Evolutionary conservation across 768 basidiomycete species (phyloP).

Genomic region (Leucosporidium creatinivorum): DNA sequence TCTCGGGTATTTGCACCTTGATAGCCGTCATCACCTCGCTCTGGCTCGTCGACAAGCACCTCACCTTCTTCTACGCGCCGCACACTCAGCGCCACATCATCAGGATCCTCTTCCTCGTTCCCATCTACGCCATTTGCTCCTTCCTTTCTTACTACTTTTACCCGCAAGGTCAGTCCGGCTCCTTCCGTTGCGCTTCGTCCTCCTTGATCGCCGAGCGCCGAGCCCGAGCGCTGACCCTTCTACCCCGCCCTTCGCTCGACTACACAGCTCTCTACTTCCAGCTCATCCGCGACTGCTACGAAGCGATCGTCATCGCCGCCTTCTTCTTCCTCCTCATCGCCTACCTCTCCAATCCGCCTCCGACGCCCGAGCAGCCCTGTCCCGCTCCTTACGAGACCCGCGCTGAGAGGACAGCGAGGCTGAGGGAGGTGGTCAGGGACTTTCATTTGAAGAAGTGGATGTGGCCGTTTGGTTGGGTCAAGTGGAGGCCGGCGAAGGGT

Average conservation of each 20-base stretch:
- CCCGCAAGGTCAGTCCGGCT: constrained; percentile 44
- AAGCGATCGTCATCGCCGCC: constrained; percentile 63
- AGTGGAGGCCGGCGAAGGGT: constrained; percentile 50
- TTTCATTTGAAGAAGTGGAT: constrained; percentile 56
- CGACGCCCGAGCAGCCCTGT: constrained; percentile 8
- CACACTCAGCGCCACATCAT: constrained; percentile 49
- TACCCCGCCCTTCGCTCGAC: constrained; percentile 39
- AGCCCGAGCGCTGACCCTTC: no score
- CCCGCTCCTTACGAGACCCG: constrained; percentile 22
- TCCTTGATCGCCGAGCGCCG: no score
- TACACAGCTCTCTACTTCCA: constrained; percentile 54
- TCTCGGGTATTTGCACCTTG: constrained; percentile 52
- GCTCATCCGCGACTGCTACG: constrained; percentile 65
- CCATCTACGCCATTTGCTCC: constrained; percentile 63
- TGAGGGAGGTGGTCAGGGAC: constrained; percentile 41
- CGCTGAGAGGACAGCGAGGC: constrained; percentile 15
- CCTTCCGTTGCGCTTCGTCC: no score
- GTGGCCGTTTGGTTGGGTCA: constrained; percentile 59
- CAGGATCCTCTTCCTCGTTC: constrained; percentile 69
- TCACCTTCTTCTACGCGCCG: constrained; percentile 55
- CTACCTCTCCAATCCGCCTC: constrained; percentile 50
- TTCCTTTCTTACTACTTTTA: constrained; percentile 47
- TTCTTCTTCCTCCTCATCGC: constrained; percentile 71
- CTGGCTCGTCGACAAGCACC: constrained; percentile 68
- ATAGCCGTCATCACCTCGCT: constrained; percentile 55